Evolutionary conservation across 352 stramenopile species (phyloP).

Genomic region (Blastocystis sp.): DNA sequence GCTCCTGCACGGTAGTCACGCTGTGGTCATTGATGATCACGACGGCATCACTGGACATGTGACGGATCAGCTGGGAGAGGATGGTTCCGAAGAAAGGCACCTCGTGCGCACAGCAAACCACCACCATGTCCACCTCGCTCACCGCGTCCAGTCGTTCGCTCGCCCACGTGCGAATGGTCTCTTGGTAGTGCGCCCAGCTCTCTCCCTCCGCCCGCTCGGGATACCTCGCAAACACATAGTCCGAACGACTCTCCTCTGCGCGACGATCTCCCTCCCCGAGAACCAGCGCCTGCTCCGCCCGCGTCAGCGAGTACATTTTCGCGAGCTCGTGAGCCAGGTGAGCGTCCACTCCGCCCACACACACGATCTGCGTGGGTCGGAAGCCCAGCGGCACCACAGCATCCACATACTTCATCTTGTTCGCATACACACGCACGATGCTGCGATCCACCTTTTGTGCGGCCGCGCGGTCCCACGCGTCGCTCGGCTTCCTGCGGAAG

Average conservation of each 20-base stretch:
- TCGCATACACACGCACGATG: conserved; percentile 39
- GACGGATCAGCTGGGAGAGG: background rate
- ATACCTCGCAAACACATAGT: background rate
- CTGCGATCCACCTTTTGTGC: conserved; percentile 8
- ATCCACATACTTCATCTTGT: conserved; percentile 52
- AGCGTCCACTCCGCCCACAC: conserved; percentile 17
- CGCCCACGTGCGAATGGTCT: background rate
- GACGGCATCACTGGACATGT: background rate
- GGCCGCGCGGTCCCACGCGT: background rate
- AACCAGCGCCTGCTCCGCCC: background rate
- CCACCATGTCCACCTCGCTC: conserved; percentile 25
- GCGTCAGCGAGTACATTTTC: conserved; percentile 19
- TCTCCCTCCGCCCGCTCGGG: background rate
- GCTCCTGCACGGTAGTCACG: background rate
- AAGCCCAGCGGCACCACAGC: conserved; percentile 23
- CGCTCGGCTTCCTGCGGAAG: background rate
- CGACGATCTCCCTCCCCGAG: conserved; percentile 16
- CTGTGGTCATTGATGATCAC: conserved; percentile 32
- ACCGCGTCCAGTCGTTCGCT: background rate
- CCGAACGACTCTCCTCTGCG: background rate
- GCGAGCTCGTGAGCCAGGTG: conserved; percentile 5
- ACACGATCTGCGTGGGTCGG: background rate
- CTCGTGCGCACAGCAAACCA: conserved; percentile 16
- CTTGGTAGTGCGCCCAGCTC: background rate
- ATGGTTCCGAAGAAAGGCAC: conserved; percentile 25